Evolutionary conservation across 2,329 filamentous ascomycete species (phyloP), one percentile per base, ranked within the genome.

Genomic region (Pestalotiopsis sp.): DNA sequence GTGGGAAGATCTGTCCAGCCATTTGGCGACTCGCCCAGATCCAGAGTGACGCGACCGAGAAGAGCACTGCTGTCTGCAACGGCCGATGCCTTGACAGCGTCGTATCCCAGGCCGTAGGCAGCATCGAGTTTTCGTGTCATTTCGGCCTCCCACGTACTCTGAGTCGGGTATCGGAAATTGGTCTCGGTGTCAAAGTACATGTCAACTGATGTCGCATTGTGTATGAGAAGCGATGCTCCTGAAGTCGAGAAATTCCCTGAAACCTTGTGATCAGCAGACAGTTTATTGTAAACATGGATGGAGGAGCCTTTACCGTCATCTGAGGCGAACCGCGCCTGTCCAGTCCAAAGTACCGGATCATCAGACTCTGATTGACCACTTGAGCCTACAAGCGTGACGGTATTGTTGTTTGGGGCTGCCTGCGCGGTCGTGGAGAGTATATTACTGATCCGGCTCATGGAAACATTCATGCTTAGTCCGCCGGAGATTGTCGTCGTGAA

Each of bases 161-260:
- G 70, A 27, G 63, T 68, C 9, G 72, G 63, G 67, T 74, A 76
- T 6, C 75, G 73, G 36, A 75, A 76, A 17, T 68, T 74, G 13
- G 71, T 75, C 59, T 76, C 73, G 13, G 72, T 73, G 56, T 77
- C 71, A 20, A 76, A 70, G 49, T 76, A 76, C 13, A 77, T 68
- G 14, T 77, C 75, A 31, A 76, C 67, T 1, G 68, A 69, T 3
- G 71, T 74, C 31, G 75, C 75, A 11, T 49, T 49, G 3, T 49
- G 45, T 3, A 49, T 49, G 5, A 49, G 1, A 17, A 49, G 45
- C 3, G 45, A 49, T 17, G 45, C 14, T 0, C 45, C 45, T 5
- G 45, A 49, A 5, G 45, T 49, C 2, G 45, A 49, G 17, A 49
- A 49, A n/a, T 5, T 6, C 4, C 17, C 45, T 49, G 13, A 4